phyloP scores from a whole-genome alignment of 2,329 filamentous ascomycete species.

The Penicillium sclerotigenum region DNA sequence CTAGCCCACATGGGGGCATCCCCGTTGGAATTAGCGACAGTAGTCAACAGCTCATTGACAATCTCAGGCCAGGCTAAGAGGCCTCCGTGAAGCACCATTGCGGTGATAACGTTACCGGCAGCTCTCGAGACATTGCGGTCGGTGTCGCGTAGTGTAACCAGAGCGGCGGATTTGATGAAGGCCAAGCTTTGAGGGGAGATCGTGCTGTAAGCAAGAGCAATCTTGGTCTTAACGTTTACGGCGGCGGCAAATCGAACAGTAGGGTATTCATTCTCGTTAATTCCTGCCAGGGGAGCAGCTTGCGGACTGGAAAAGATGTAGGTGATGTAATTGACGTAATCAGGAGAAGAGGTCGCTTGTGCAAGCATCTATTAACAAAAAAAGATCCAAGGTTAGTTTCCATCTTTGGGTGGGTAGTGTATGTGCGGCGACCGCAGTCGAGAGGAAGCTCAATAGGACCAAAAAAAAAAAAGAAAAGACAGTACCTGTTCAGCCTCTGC shows the following conservation, averaged over 20 bases:
- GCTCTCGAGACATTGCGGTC: slow-evolving; percentile 81
- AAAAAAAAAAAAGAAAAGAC: slow-evolving; percentile 10
- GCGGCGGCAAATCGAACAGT: slow-evolving; percentile 81
- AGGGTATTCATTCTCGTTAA: slow-evolving; percentile 63
- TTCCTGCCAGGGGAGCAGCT: slow-evolving; percentile 53
- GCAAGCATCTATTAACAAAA: slow-evolving; percentile 70
- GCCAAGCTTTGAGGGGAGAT: slow-evolving; percentile 70
- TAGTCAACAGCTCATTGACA: slow-evolving; percentile 73
- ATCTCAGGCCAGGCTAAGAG: slow-evolving; percentile 89
- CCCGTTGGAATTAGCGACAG: slow-evolving; percentile 71
- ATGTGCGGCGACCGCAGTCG: background rate
- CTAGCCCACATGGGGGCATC: slow-evolving; percentile 69
- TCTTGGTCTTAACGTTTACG: slow-evolving; percentile 93
- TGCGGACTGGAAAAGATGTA: slow-evolving; percentile 77
- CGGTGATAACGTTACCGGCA: slow-evolving; percentile 90
- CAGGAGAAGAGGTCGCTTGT: slow-evolving; percentile 81
- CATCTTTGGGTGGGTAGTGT: background rate
- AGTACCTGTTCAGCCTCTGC: slow-evolving; percentile 82
- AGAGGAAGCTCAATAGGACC: slow-evolving; percentile 8
- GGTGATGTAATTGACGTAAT: slow-evolving; percentile 95
- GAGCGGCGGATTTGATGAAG: slow-evolving; percentile 75
- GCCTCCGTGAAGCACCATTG: slow-evolving; percentile 79
- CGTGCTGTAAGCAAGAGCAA: slow-evolving; percentile 70
- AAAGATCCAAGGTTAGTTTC: slow-evolving; percentile 16
- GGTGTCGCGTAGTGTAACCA: slow-evolving; percentile 76